Evolutionary conservation across 257 asterid species (phyloP).

Genomic region (Solanum virginianum): DNA sequence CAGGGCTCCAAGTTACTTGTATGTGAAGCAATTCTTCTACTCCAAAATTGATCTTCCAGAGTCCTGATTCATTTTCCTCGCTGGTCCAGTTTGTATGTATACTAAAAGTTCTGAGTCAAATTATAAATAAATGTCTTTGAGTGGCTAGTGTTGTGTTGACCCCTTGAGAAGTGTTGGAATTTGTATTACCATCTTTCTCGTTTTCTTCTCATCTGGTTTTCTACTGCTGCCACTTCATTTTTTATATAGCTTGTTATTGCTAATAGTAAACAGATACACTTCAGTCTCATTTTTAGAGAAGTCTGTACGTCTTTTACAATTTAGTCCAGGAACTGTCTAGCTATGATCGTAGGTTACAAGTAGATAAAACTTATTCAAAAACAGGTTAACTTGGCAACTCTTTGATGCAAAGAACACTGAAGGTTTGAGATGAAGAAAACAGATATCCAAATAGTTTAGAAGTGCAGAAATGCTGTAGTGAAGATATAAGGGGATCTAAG

Average conservation of each 20-base stretch:
- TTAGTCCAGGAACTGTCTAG: not conserved
- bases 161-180: not conserved
- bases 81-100: not conserved
- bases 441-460: not conserved
- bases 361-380: not conserved
- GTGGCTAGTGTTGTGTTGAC: not conserved
- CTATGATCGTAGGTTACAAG: not conserved
- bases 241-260: not conserved
- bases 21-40: not conserved
- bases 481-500: not conserved
- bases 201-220: not conserved
- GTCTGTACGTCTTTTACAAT: not conserved
- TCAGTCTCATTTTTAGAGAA: not conserved
- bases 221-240: not conserved
- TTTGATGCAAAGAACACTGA: not conserved
- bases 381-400: not conserved
- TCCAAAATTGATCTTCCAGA: not conserved
- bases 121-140: not conserved
- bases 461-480: not conserved
- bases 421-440: not conserved
- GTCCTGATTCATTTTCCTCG: not conserved
- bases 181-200: not conserved
- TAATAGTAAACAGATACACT: not conserved
- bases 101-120: not conserved
- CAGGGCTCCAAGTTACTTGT: not conserved